Conservation (phyloP, 495 filamentous ascomycete species). For the Penicillium verhagenii region DNA sequence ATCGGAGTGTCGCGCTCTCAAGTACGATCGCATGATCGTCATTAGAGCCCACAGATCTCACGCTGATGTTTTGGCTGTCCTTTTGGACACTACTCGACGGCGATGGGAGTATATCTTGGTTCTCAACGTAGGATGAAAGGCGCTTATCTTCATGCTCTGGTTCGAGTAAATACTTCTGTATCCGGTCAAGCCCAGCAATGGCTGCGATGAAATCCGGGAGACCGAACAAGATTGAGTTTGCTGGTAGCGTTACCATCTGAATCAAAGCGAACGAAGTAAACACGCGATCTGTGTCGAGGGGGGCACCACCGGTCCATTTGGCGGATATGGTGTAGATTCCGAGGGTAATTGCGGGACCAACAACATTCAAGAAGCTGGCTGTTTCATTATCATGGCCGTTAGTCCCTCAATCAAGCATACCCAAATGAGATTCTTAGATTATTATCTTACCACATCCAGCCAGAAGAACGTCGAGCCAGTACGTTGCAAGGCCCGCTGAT, state of each 20-base stretch:
- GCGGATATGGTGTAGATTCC: neutral
- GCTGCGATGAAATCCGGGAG: neutral
- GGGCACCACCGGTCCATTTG: neutral
- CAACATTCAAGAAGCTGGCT: neutral
- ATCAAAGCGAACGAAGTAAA: constrained; percentile 1
- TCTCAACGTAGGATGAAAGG: no score
- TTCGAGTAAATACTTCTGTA: neutral
- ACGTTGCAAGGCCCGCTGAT: neutral
- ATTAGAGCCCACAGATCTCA: neutral
- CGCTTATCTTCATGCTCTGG: neutral
- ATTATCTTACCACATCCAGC: neutral
- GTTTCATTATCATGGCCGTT: neutral
- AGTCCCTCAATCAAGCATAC: no score
- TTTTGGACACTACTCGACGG: no score
- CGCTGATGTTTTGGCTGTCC: neutral
- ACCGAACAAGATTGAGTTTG: neutral
- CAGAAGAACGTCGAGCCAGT: neutral
- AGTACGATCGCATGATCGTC: neutral
- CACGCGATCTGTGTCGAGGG: neutral
- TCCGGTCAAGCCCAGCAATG: neutral
- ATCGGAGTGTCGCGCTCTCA: neutral
- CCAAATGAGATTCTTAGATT: no score
- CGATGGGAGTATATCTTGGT: no score
- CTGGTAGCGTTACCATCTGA: neutral
- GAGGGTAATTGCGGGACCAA: neutral